Evolutionary conservation across 139 green algal species (phyloP), one percentile per base, ranked within the genome.

Genomic region (Asterochloris sp.): DNA sequence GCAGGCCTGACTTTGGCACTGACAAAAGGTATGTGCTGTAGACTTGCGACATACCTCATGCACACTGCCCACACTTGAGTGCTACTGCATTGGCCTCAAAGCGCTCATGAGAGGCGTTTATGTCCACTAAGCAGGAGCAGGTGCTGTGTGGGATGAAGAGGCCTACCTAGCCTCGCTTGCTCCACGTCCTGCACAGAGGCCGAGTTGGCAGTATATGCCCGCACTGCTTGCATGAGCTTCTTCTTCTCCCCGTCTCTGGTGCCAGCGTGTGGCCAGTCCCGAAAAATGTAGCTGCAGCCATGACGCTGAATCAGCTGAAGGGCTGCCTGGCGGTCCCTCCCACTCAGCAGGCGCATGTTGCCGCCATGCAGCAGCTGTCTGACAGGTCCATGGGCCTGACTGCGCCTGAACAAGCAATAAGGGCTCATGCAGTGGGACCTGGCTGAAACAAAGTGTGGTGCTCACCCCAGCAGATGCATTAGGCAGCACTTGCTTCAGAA

Each of bases 231-330:
- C 26, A 85, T 11, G 24, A 85, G 76, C 6, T 19, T 73, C 28
- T 24, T 38, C 82, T 85, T 85, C 67, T 85, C 47, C 27, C 47
- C 24, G 62, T 85, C 82, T 23, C 74, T 73, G 21, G 82, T 66
- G 27, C 82, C 82, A 82, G 68, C 61, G 81, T 11, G 38, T 54
- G 38, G 38, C 38, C 38, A 54, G 38, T 54, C 38, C 38, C 6
- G 38, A 6, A 54, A 54, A 54, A 54, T 6, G 38, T 54, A 54
- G 38, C 38, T 54, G 38, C 38, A 54, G 38, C 38, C 38, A 54
- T 54, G 38, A 54, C 38, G 38, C 38, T 54, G 38, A 54, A 54
- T 54, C 38, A 54, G 38, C 38, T 54, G 38, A 6, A 54, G 38
- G 2, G 38, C 38, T 54, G 38, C 38, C 38, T 54, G 38, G 38